phyloP scores from a whole-genome alignment of 2,329 filamentous ascomycete species.

The Phaeosphaeria sp. region DNA sequence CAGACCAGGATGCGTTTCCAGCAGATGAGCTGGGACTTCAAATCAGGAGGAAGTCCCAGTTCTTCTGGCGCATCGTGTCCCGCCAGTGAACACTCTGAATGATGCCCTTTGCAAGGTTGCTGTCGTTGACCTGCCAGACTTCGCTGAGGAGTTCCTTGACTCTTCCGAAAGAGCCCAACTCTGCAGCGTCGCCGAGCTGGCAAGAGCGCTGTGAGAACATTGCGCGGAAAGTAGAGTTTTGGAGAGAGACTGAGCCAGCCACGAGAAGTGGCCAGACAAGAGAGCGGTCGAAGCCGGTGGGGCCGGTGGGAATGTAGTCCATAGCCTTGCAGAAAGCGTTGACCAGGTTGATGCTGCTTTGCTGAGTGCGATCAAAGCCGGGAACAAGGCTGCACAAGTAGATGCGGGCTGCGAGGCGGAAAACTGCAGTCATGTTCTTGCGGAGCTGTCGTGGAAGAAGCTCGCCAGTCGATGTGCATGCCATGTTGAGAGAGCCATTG shows the following conservation, averaged over 20 bases:
- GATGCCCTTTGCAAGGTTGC: conserved; percentile 57
- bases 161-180: conserved; percentile 85
- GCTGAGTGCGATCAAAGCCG: conserved; percentile 78
- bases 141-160: conserved; percentile 80
- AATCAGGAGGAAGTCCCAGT: conserved; percentile 92
- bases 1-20: conserved; percentile 48
- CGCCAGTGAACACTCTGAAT: conserved; percentile 86
- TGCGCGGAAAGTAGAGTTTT: conserved; percentile 75
- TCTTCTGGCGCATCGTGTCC: conserved; percentile 89
- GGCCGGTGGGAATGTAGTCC: conserved; percentile 81
- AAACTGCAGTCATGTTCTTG: conserved; percentile 87
- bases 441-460: conserved; percentile 83
- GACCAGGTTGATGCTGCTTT: conserved; percentile 77
- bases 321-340: conserved; percentile 79
- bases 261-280: conserved; percentile 94
- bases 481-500: conserved; percentile 55
- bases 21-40: conserved; percentile 52
- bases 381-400: conserved; percentile 97
- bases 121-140: conserved; percentile 80
- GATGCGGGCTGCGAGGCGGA: conserved; percentile 90
- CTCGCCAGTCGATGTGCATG: conserved; percentile 68
- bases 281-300: conserved; percentile 84
- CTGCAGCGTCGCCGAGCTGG: conserved; percentile 77
- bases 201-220: conserved; percentile 79
- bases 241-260: conserved; percentile 77